Base-by-base conservation (phyloP, 2,329 filamentous ascomycete genomes). In the Xylaria sp. region DNA sequence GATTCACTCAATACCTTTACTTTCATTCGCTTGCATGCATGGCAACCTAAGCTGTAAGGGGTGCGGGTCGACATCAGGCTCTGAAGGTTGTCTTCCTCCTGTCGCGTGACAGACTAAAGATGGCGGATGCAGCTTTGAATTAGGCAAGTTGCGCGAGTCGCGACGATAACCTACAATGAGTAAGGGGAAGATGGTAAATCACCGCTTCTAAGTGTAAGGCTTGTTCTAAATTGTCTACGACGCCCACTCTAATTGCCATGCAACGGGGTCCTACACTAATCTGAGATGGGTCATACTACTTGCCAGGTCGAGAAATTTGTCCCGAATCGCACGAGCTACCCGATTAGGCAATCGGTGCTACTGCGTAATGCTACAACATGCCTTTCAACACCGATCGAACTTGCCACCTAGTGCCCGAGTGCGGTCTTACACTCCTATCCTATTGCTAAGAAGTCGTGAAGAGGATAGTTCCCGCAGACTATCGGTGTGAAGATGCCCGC, bases 1-100 rank as follows among this genome's bases (percentile, higher is more conserved):
- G 28, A 31, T 4, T 9, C 9, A 31, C 4, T 40, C 28, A 37
- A 4, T 64, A 64, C 58, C 45, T 64, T 61, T 8, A 64, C 53
- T 54, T 64, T 64, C 61, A 64, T 64, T n/a, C 61, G 52, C 43
- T 58, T 57, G 38, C 61, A 64, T 23, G 52, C 52, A 21, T 57
- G 52, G 40, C 61, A 64, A n/a, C 58, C 61, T 54, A 46, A 37
- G 61, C 61, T 64, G 45, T 64, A 57, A 2, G 57, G 46, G 4
- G 33, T 17, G 9, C 61, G 61, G 50, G n/a, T 55, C 17, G 46
- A 17, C 57, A 49, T 61, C 14, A 35, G 52, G 21, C n/a, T 9
- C 40, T 35, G n/a, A 12, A n/a, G 50, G 35, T 15, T 9, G 17
- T 52, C 28, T 49, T 57, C 15, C 21, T 25, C 17, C 46, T 12